Evolutionary conservation across 2,329 filamentous ascomycete genomes (phyloP), one percentile per base, ranked within the genome.

Genomic region (Aspergillus vadensis): DNA sequence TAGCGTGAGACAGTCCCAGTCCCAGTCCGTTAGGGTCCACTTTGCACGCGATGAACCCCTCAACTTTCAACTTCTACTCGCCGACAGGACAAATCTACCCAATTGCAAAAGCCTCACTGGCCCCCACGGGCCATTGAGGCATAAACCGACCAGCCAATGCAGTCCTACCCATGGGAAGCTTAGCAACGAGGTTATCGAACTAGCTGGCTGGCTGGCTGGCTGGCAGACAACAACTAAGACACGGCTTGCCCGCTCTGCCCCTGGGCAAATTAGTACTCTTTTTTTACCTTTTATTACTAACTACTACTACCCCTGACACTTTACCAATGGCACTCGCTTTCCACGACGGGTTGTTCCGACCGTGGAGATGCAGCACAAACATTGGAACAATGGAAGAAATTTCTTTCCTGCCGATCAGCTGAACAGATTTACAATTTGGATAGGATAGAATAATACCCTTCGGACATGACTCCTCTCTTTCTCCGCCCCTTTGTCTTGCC

Each of bases 81-180:
- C 25, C n/a, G 21, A 49, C 15, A 30, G n/a, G 5, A 27, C 25
- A 5, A 30, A 32, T 32, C 41, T 47, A 41, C 53, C 53, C 53
- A 55, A 55, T 55, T 25, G 43, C 19, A 43, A 43, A 36, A 21
- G 41, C 41, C 53, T 44, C 12, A 17, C 39, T 55, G 32, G 53
- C 39, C 53, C 53, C 53, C 53, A 55, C 53, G 53, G 53, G 53
- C 53, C 53, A 55, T 55, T 23, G 39, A 32, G 39, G 39, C 53
- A 44, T 32, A 19, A 36, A 27, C 41, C n/a, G 25, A 21, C 9
- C 8, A 30, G 5, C 43, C 39, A n/a, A 39, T 55, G 39, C 41
- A 43, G 8, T 55, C 53, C 47, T 41, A 27, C 39, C 21, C 39
- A 27, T 55, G 41, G 38, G 53, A 55, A 55, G 53, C 53, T 55